Conservation (phyloP, 495 filamentous ascomycete species). For the Immersiella caudata region DNA sequence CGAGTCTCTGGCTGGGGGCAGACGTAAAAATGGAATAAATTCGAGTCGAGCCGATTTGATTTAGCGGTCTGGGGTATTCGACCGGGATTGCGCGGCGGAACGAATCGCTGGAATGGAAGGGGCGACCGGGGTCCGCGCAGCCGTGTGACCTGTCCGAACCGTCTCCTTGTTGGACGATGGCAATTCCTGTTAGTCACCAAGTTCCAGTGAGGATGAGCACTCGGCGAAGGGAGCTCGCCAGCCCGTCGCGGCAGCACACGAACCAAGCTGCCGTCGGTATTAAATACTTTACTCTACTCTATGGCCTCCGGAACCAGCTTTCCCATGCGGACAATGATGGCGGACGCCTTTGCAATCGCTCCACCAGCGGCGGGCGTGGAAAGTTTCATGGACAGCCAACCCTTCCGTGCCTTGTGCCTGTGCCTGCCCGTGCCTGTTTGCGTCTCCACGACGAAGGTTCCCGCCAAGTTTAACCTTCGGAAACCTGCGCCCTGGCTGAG, state of each 20-base stretch:
- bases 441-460: not conserved
- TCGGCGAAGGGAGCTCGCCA: not conserved
- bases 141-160: slow-evolving; percentile 33
- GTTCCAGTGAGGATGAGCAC: slow-evolving; percentile 9
- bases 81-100: slow-evolving; percentile 23
- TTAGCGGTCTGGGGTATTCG: slow-evolving; percentile 33
- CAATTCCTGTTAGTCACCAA: slow-evolving; percentile 29
- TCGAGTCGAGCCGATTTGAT: slow-evolving; percentile 15
- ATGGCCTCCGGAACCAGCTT: not conserved
- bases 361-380: not conserved
- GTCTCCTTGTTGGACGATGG: slow-evolving; percentile 30
- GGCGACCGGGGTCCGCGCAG: slow-evolving; percentile 19
- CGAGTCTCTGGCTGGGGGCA: not conserved
- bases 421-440: not conserved
- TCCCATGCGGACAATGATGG: not conserved
- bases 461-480: not conserved
- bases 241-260: not conserved
- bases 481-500: not conserved
- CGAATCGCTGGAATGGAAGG: slow-evolving; percentile 32
- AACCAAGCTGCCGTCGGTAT: slow-evolving; percentile 1
- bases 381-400: not conserved
- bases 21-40: slow-evolving; percentile 20
- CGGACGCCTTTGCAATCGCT: not conserved
- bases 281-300: slow-evolving; percentile 11
- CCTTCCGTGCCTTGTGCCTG: not conserved